Evolutionary conservation across 2,329 filamentous ascomycete genomes (phyloP).

Genomic region (Colletotrichum scovillei): DNA sequence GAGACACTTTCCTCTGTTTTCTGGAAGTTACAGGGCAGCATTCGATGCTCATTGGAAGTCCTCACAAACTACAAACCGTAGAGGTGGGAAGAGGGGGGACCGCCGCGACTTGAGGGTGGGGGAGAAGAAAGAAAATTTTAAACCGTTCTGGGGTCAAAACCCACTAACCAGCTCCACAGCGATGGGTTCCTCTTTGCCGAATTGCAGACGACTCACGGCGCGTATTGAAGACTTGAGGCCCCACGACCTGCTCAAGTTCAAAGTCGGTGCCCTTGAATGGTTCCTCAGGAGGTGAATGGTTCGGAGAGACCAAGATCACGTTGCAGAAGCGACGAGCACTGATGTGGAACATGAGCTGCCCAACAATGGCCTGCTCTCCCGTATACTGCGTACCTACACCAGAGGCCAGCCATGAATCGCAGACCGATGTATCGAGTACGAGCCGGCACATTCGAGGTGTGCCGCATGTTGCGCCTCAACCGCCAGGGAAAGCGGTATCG

Average conservation of each 20-base stretch:
- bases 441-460: background rate
- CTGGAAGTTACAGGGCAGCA: slow-evolving; percentile 9
- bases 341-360: background rate
- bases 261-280: background rate
- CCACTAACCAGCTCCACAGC: slow-evolving; percentile 12
- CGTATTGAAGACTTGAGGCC: background rate
- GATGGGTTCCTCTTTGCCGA: slow-evolving; percentile 16
- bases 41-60: background rate
- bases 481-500: background rate
- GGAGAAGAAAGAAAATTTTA: slow-evolving; percentile 15
- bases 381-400: background rate
- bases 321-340: background rate
- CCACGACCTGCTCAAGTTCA: background rate
- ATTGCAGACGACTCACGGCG: slow-evolving; percentile 2
- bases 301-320: background rate
- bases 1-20: slow-evolving; percentile 12
- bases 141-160: slow-evolving; percentile 8
- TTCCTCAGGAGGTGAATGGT: background rate
- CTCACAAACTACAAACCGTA: slow-evolving; percentile 1
- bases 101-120: background rate
- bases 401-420: background rate
- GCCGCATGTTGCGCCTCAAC: background rate
- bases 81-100: background rate
- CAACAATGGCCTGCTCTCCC: background rate
- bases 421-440: slow-evolving; percentile 8